These are phyloP conservation scores for Dictyostelium citrinum DNA, from an alignment of 78 protist species.

Conservation along the genomic window DNA sequence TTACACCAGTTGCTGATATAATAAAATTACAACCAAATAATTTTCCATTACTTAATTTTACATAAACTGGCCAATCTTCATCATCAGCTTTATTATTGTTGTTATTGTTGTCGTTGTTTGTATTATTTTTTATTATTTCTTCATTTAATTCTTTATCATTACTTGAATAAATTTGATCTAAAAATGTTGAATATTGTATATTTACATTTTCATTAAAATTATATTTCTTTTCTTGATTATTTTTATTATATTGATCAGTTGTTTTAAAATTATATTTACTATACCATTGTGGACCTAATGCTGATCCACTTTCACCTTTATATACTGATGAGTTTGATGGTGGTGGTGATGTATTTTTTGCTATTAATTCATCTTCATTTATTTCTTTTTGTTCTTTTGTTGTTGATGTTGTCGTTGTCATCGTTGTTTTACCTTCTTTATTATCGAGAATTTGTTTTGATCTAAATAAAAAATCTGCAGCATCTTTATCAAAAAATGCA, in stretches of 20 bases:
- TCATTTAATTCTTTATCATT: background rate
- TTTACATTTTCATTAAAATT: background rate
- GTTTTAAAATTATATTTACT: conserved; percentile 49
- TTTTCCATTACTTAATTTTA: conserved; percentile 13
- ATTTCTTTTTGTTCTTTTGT: background rate
- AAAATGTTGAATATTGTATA: conserved; percentile 30
- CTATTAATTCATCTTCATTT: background rate
- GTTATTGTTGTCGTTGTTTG: background rate
- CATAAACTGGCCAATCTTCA: conserved; percentile 19
- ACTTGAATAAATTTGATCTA: background rate
- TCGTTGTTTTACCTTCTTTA: background rate
- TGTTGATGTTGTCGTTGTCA: no score
- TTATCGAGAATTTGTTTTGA: background rate
- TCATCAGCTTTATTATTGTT: background rate
- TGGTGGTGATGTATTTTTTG: background rate
- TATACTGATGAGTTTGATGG: background rate
- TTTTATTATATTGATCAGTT: background rate
- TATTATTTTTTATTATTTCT: background rate
- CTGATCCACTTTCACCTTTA: background rate
- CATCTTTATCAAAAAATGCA: conserved; percentile 65
- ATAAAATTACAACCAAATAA: conserved; percentile 61
- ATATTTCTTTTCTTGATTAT: background rate
- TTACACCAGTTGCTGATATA: conserved; percentile 60
- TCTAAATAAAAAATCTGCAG: conserved; percentile 23
- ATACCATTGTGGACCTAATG: conserved; percentile 70